Percentiles rank a stretch among this genome's conserved stretches.
Evolutionary conservation across 2,329 filamentous ascomycete species (phyloP).

Genomic region (Aspergillus caelatus): DNA sequence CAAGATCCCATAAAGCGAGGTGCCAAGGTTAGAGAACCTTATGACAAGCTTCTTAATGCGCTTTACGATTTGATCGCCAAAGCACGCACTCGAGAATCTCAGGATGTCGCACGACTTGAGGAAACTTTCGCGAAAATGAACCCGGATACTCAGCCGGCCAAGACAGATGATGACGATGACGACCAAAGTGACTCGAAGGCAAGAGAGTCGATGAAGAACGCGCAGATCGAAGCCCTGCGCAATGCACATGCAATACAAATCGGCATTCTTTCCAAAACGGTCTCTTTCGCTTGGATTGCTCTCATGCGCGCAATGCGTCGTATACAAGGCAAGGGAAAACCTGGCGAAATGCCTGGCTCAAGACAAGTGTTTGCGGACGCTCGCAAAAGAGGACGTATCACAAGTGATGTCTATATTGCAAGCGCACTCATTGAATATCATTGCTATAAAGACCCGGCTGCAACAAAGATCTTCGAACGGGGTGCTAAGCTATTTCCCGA

Average conservation of each 20-base stretch:
- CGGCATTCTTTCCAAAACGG: constrained; percentile 75
- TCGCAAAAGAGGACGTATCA: constrained; percentile 80
- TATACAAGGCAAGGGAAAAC: constrained; percentile 79
- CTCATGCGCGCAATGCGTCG: constrained; percentile 92
- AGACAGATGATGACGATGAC: constrained; percentile 58
- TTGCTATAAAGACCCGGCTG: constrained; percentile 91
- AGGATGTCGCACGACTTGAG: constrained; percentile 59
- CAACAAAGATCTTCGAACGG: constrained; percentile 93
- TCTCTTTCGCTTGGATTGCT: constrained; percentile 94
- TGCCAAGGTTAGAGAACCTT: constrained; percentile 77
- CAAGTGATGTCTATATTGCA: constrained; percentile 92
- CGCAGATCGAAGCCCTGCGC: constrained; percentile 60
- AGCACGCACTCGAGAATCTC: constrained; percentile 66
- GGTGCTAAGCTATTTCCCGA: constrained; percentile 92
- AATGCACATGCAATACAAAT: constrained; percentile 73
- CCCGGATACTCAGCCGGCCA: constrained; percentile 39
- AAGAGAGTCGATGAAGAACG: constrained; percentile 55
- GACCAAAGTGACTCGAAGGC: constrained; percentile 53
- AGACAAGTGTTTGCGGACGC: constrained; percentile 89
- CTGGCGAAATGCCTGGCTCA: constrained; percentile 72
- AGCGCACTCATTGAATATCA: constrained; percentile 92
- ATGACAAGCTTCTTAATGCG: constrained; percentile 78
- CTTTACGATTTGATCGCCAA: constrained; percentile 86
- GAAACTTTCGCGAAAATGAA: constrained; percentile 53
- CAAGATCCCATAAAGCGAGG: constrained; percentile 69